These are phyloP conservation scores for Claviceps cyperi DNA, from an alignment of 2,329 filamentous ascomycete genomes.

Conservation along the genomic window DNA sequence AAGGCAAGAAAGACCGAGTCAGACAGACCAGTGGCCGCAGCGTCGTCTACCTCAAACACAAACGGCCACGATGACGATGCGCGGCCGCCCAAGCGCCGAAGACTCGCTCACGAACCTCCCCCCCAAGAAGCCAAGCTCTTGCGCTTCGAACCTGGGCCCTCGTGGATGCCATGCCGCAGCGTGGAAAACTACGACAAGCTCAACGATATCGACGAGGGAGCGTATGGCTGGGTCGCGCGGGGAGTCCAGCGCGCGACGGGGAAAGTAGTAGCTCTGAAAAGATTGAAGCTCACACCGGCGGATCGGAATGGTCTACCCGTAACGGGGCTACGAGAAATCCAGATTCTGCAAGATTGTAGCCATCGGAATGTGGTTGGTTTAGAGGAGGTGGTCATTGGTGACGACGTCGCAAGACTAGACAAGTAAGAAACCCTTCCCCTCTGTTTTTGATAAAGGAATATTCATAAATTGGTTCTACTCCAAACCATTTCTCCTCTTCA, in stretches of 20 bases:
- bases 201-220: constrained; percentile 95
- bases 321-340: constrained; percentile 85
- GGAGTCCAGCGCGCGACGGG: constrained; percentile 61
- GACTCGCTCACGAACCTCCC: constrained; percentile 29
- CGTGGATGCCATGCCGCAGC: constrained; percentile 58
- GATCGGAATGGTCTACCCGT: constrained; percentile 71
- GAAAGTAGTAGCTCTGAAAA: constrained; percentile 79
- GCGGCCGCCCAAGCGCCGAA: constrained; percentile 48
- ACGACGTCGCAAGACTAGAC: constrained; percentile 37
- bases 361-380: constrained; percentile 75
- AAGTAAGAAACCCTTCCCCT: constrained; percentile 24
- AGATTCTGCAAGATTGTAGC: constrained; percentile 66
- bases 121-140: constrained; percentile 39
- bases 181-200: constrained; percentile 82
- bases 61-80: constrained; percentile 17
- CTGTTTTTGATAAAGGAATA: not conserved
- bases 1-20: constrained; percentile 57
- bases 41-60: not conserved
- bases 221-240: constrained; percentile 86
- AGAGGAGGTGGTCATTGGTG: constrained; percentile 71
- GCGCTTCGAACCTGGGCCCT: constrained; percentile 47
- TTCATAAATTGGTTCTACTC: not conserved
- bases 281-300: constrained; percentile 72
- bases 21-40: constrained; percentile 19
- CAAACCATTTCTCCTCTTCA: too few relatives aligned